These are phyloP conservation scores for Saccharomyces uvarum DNA, from an alignment of 1,139 yeast genomes.

Conservation along the genomic window DNA sequence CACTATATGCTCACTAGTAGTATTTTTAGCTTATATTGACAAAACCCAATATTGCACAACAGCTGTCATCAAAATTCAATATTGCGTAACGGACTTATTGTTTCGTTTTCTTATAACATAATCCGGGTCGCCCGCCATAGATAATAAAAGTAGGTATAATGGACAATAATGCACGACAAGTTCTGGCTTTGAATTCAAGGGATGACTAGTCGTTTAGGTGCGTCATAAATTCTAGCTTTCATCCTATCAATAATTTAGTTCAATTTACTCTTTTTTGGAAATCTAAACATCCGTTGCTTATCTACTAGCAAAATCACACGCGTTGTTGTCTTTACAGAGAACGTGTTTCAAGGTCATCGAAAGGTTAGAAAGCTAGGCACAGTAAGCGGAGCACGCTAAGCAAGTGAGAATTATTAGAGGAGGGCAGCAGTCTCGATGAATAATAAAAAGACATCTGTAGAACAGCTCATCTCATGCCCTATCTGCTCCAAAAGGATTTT, in stretches of 20 bases:
- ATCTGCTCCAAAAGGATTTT: constrained; percentile 24
- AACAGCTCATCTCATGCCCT: constrained; percentile 28
- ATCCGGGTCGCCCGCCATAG: background rate
- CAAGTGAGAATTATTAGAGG: background rate
- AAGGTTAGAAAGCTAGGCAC: background rate
- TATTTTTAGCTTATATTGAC: background rate
- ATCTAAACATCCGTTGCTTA: background rate
- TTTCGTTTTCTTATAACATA: background rate
- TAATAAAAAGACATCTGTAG: constrained; percentile 4
- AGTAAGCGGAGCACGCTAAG: background rate
- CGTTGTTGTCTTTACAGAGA: background rate
- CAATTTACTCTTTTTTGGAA: background rate
- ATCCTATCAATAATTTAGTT: background rate
- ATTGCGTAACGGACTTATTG: constrained; percentile 1
- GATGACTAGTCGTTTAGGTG: background rate
- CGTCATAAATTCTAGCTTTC: background rate
- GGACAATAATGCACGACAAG: background rate
- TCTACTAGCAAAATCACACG: background rate
- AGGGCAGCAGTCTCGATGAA: background rate
- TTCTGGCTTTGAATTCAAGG: background rate
- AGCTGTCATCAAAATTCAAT: constrained; percentile 1
- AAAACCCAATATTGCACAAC: background rate
- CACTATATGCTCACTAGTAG: background rate
- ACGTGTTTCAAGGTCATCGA: background rate
- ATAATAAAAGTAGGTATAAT: background rate